Percentiles rank a stretch among this genome's conserved stretches.
phyloP scores from a whole-genome alignment of 345 rosid species.

The Aquilaria yunnanensis region DNA sequence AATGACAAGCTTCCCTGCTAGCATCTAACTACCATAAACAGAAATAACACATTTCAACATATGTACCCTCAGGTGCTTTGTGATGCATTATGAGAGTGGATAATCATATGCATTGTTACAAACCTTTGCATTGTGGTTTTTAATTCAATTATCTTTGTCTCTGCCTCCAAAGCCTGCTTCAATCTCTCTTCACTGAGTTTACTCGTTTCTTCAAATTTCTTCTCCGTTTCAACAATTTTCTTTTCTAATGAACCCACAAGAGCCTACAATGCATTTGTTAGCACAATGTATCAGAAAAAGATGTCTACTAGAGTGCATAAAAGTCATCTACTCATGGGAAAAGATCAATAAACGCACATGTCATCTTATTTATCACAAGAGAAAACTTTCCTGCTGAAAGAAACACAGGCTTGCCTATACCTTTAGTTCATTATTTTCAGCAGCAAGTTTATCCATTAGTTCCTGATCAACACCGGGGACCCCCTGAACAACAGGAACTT shows the following conservation, averaged over 20 bases:
- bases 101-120: neutral
- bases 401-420: conserved; percentile 23
- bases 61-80: no score
- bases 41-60: no score
- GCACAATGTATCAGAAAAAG: neutral
- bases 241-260: conserved; percentile 61
- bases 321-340: neutral
- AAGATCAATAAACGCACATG: neutral
- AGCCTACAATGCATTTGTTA: conserved; percentile 26
- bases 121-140: conserved; percentile 79
- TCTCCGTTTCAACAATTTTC: conserved; percentile 71
- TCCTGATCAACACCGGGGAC: conserved; percentile 53
- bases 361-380: neutral
- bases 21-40: neutral
- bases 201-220: conserved; percentile 60
- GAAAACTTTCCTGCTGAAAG: conserved; percentile 6
- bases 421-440: conserved; percentile 83
- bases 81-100: neutral
- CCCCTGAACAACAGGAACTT: conserved; percentile 43
- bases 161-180: conserved; percentile 67
- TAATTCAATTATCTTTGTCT: conserved; percentile 63
- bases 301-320: no score
- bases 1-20: neutral
- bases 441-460: conserved; percentile 44
- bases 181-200: conserved; percentile 65